Evolutionary conservation across 75 land plant genomes (phyloP).

Genomic region (Selaginella moellendorffii): DNA sequence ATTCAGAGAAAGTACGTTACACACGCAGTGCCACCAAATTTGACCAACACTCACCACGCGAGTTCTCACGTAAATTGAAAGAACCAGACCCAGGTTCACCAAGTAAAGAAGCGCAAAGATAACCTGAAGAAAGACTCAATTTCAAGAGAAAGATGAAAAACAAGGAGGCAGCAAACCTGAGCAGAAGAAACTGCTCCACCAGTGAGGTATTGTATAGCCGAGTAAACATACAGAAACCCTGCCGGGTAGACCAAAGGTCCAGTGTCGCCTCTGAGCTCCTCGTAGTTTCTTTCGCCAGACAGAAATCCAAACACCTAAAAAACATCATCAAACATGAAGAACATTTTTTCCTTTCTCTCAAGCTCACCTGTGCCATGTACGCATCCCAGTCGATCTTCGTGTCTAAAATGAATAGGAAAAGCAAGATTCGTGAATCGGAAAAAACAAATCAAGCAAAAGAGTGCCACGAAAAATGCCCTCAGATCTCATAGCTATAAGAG

Average conservation of each 20-base stretch:
- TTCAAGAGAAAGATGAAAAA: background rate
- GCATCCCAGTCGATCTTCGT: slow-evolving; percentile 99
- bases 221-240: slow-evolving; percentile 78
- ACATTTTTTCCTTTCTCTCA: background rate
- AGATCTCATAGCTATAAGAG: background rate
- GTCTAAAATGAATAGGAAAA: slow-evolving; percentile 31
- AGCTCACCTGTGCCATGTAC: slow-evolving; percentile 85
- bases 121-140: slow-evolving; percentile 39
- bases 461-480: background rate
- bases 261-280: slow-evolving; percentile 71
- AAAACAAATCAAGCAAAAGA: background rate
- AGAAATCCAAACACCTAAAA: slow-evolving; percentile 70
- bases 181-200: slow-evolving; percentile 68
- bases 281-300: slow-evolving; percentile 76
- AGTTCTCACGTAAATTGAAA: slow-evolving; percentile 54
- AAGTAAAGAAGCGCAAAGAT: slow-evolving; percentile 68
- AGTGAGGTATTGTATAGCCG: slow-evolving; percentile 54
- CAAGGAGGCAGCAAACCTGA: slow-evolving; percentile 62
- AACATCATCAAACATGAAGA: too few relatives aligned
- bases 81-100: slow-evolving; percentile 49
- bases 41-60: slow-evolving; percentile 41
- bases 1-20: slow-evolving; percentile 5
- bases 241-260: slow-evolving; percentile 95
- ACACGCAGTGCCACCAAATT: background rate
- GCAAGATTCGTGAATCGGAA: background rate